These are phyloP conservation scores for Setaria viridis DNA, from an alignment of 202 grass and related monocot genomes.

Conservation along the genomic window DNA sequence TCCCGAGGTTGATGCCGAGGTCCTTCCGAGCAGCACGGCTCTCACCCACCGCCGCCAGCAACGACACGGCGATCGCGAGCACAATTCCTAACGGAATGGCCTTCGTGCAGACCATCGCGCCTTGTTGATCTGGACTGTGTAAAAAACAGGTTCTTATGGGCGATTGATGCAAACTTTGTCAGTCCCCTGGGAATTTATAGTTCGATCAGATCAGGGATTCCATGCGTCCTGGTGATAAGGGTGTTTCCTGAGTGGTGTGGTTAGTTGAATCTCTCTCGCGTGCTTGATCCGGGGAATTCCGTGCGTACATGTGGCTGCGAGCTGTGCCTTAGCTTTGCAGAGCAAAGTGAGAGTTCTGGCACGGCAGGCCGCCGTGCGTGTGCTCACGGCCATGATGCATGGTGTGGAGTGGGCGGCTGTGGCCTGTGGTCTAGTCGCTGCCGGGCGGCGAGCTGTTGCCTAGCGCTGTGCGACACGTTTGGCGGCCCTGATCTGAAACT, in stretches of 20 bases:
- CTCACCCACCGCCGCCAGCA: slow-evolving; percentile 32
- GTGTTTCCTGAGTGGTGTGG: slow-evolving; percentile 28
- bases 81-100: slow-evolving; percentile 10
- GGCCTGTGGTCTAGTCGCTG: neutral
- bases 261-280: neutral
- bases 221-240: neutral
- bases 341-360: neutral
- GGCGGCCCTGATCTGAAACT: neutral
- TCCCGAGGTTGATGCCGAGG: slow-evolving; percentile 58
- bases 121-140: neutral
- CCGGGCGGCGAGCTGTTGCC: neutral
- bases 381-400: neutral
- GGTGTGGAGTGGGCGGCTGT: neutral
- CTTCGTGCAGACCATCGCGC: slow-evolving; percentile 46
- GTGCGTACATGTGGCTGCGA: neutral
- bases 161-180: neutral
- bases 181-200: slow-evolving; percentile 21
- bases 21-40: slow-evolving; percentile 52
- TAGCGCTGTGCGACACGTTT: neutral
- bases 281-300: neutral
- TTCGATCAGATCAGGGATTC: neutral
- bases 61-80: slow-evolving; percentile 10
- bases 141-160: neutral
- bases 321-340: neutral
- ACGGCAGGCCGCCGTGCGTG: neutral